Evolutionary conservation across 1,284 basidiomycete species (phyloP), one percentile per base, ranked within the genome.

Genomic region (Sanguinoderma infundibulare): DNA sequence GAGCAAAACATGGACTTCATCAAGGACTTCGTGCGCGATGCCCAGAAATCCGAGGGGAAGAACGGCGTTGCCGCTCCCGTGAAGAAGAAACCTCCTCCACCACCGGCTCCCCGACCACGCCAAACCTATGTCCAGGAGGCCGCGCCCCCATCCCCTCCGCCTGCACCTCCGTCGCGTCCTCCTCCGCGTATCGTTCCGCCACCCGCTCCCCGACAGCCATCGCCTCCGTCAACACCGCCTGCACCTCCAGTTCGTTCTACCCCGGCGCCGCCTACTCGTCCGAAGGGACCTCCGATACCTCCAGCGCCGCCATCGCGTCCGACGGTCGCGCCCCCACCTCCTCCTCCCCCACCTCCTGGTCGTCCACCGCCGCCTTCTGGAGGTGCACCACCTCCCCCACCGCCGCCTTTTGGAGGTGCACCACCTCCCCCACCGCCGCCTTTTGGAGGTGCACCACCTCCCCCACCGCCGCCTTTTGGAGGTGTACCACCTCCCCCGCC

Each of bases 1-100:
- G 79, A 81, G 67, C 81, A 91, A 64, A 92, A 98, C 73, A 89
- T 92, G 81, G 90, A 93, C 63, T 98, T 95, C 73, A 97, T 98
- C 78, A 91, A 91, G 69, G 84, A 91, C 67, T 98, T 90, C 72
- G 86, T 96, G 22, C 82, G 87, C 32, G 78, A 90, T 70, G 86
- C 74, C 72, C 84, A 83, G 70, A 74, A 76, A 52, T 39, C 56
- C 0, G 63, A 61, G 39, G 22, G 54, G 30, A 60, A 63, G 22
- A 4, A 50, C 14, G 32, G 42, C 10, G 26, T 53, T 5, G 59
- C 60, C 32, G 67, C 67, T 28, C 78, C 79, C 44, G 53, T 71
- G 59, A 91, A 88, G 63, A 77, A 79, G 49, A 77, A 79, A 51
- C 74, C 77, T 8, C 79, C 81, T 50, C 86, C 88, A 0, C 88